Evolutionary conservation across 2,329 filamentous ascomycete species (phyloP).

Genomic region (Alternaria solani): DNA sequence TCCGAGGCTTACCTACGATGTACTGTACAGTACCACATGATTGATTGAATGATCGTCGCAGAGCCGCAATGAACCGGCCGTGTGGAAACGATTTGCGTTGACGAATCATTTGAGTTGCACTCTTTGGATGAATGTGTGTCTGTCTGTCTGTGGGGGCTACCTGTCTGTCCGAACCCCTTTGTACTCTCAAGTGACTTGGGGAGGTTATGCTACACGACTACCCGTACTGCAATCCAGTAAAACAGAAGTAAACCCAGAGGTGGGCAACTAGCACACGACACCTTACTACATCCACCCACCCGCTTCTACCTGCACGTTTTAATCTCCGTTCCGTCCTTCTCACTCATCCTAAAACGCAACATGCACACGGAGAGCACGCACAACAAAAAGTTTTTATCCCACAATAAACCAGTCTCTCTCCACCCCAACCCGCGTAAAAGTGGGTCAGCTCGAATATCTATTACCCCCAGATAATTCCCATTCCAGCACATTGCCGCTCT

Average conservation of each 20-base stretch:
- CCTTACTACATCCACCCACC: not conserved
- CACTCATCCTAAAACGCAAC: too few relatives aligned
- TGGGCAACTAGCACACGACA: not conserved
- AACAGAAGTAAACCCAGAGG: too few relatives aligned
- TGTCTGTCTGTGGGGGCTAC: not conserved
- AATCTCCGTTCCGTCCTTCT: not conserved
- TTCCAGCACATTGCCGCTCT: not conserved
- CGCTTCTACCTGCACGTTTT: not conserved
- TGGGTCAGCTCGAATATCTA: not conserved
- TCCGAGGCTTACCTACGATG: too few relatives aligned
- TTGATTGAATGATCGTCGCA: not conserved
- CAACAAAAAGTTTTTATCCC: not conserved
- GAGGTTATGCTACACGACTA: not conserved
- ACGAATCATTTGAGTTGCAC: not conserved
- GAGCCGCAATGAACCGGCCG: not conserved
- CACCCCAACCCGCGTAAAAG: not conserved
- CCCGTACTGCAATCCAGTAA: too few relatives aligned
- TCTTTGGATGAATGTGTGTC: not conserved
- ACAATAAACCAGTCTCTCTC: not conserved
- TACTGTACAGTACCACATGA: too few relatives aligned
- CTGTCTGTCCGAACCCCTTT: not conserved
- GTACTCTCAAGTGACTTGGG: not conserved
- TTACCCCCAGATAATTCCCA: conserved; percentile 8
- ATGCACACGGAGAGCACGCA: not conserved
- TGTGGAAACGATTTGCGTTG: not conserved